Base-by-base conservation (phyloP, 495 filamentous ascomycete species). In the Neurospora sp. region DNA sequence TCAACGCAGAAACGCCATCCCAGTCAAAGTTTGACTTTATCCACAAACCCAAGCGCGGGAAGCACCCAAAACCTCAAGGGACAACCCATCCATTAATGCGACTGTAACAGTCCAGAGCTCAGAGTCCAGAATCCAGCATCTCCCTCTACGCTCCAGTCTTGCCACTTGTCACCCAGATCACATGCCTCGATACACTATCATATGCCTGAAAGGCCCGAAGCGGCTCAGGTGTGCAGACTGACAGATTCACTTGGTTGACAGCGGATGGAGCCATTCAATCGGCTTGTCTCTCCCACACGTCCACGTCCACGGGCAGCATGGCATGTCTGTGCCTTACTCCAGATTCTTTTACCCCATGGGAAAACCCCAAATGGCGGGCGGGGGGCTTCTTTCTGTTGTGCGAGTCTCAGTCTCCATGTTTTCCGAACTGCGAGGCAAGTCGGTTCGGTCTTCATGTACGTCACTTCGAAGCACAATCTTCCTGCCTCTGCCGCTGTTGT, bases 151-250 rank as follows among this genome's bases (percentile, higher is more conserved):
- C 45, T 53, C n/a, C 45, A 53, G 45, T 53, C 8, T 53, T 73
- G 59, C 73, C 70, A 70, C 70, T 74, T 74, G 70, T 65, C 75
- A 40, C 42, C 71, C 20, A 20, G 40, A 53, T 38, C 14, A 22
- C 45, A 14, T 41, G 38, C 18, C 12, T 47, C 8, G n/a, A 47
- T 4, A 39, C 59, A 45, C 47, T 31, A n/a, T 70, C 38, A 70
- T 75, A 76, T 74, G 71, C 69, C 70, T 71, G 72, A 71, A 76
- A 78, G 75, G 73, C 70, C 77, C 75, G 75, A 74, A 73, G 73
- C 69, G 72, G 71, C 45, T 71, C 35, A 71, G 47, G 0, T 35
- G 31, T 35, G 31, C 27, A 37, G 22, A 45, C 4, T 38, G 5
- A 47, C 38, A 20, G 47, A 40, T 4, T 12, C 5, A 38, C 2